Evolutionary conservation across 1,139 yeast species (phyloP).

Genomic region (Pichia sp.): DNA sequence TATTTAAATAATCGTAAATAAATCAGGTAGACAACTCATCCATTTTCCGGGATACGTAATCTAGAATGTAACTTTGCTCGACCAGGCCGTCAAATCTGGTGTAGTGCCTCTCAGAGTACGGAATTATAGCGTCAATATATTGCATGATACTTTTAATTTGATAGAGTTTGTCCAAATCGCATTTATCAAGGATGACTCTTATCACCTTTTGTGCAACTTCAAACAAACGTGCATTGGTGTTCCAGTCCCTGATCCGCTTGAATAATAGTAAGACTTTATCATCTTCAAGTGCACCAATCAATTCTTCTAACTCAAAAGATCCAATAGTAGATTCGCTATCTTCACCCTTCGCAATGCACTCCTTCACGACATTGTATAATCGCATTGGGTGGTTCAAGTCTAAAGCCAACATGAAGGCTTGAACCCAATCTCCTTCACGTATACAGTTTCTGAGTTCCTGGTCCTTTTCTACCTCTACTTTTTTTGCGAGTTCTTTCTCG

Average conservation of each 20-base stretch:
- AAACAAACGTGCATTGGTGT: conserved; percentile 78
- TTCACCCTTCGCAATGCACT: conserved; percentile 45
- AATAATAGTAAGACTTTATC: conserved; percentile 60
- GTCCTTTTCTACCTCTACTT: conserved; percentile 72
- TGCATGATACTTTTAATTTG: conserved; percentile 65
- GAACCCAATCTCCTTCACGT: conserved; percentile 70
- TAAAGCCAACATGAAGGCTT: conserved; percentile 82
- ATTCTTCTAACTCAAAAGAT: conserved; percentile 56
- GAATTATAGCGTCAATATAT: conserved; percentile 68
- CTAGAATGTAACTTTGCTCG: conserved; percentile 81
- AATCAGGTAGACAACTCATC: conserved; percentile 36
- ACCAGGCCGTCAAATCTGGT: conserved; percentile 69
- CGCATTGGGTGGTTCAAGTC: conserved; percentile 85
- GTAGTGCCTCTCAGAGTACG: conserved; percentile 85
- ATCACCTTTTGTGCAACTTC: conserved; percentile 75
- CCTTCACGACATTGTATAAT: conserved; percentile 63
- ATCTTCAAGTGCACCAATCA: conserved; percentile 53
- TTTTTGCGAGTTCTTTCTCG: conserved; percentile 46
- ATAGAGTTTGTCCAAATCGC: conserved; percentile 51
- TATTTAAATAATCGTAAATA: neutral
- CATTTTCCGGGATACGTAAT: conserved; percentile 80
- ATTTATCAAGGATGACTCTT: conserved; percentile 55
- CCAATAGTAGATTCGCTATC: conserved; percentile 53
- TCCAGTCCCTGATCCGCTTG: conserved; percentile 88
- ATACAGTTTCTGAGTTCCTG: conserved; percentile 77